Evolutionary conservation across 129 eudicot species (phyloP), one percentile per base, ranked within the genome.

Genomic region (Chrysanthemum makinoi): DNA sequence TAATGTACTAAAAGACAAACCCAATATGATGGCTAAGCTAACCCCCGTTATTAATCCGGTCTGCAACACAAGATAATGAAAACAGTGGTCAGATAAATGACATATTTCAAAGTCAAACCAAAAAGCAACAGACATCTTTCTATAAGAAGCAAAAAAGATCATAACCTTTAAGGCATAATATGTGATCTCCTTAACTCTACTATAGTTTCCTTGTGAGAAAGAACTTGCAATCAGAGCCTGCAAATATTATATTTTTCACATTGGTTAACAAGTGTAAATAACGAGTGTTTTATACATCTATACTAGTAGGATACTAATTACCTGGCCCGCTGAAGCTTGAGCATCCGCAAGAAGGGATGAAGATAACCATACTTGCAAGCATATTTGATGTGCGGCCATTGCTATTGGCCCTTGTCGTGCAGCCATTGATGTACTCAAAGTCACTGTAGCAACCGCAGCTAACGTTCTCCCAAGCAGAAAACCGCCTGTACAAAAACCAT

Each of bases 351-450:
- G 89, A 60, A 90, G 97, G 46, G 97, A 87, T n/a, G 83, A 77
- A 52, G 95, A 86, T 56, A 90, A 81, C 97, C 95, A 90, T 48
- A 90, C 95, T 77, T 90, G 97, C 80, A 90, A 81, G 78, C 94
- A 87, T 68, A 90, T 86, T 65, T 90, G 97, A 81, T 87, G 92
- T 22, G 91, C 97, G 66, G 97, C 97, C 97, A 90, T 90, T 66
- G 88, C 78, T 2, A 83, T 63, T 19, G 97, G 80, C 55, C 97
- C 97, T 69, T 73, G 84, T 48, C 97, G 83, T 20, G 97, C 97
- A 57, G 97, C 97, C 97, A 90, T 83, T 74, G 97, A 90, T 35
- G 97, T 86, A 59, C 95, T 80, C 62, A 90, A 83, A 14, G 95
- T 90, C 20, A 90, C 84, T 0, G 95, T 87, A 72, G 87, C 79